phyloP scores from a whole-genome alignment of 208 protist species.

The Leptomonas pyrrhocoris region DNA sequence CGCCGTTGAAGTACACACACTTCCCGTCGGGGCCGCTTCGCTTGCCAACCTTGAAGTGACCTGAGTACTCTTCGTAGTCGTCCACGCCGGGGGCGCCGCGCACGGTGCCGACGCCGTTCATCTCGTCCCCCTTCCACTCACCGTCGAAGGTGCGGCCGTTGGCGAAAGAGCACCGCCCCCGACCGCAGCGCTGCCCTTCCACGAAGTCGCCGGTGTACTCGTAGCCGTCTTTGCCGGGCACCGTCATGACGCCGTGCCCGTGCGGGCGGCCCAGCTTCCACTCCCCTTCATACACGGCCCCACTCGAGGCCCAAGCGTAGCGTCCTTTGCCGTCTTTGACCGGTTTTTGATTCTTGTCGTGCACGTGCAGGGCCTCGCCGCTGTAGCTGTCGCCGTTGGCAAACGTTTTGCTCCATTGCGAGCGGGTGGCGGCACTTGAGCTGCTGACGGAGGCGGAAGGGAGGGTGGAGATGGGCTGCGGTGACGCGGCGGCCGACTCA shows the following conservation, averaged over 20 bases:
- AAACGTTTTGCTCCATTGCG: conserved; percentile 65
- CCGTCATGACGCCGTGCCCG: conserved; percentile 57
- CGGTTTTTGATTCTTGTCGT: conserved; percentile 51
- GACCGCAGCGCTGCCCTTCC: conserved; percentile 64
- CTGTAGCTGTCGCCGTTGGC: conserved; percentile 73
- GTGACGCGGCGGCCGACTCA: background rate
- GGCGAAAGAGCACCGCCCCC: conserved; percentile 70
- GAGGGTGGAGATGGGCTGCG: conserved; percentile 1
- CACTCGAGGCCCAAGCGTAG: conserved; percentile 63
- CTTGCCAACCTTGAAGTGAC: conserved; percentile 56
- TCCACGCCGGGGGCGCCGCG: conserved; percentile 51
- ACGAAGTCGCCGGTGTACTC: conserved; percentile 66
- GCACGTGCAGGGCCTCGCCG: conserved; percentile 63
- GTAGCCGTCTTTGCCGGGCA: conserved; percentile 65
- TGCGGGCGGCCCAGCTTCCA: conserved; percentile 64
- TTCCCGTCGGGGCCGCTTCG: conserved; percentile 62
- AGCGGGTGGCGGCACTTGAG: conserved; percentile 23
- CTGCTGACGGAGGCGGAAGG: background rate
- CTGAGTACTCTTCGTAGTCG: conserved; percentile 72
- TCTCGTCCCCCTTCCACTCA: conserved; percentile 80
- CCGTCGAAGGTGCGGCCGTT: conserved; percentile 82
- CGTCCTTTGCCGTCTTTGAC: conserved; percentile 67
- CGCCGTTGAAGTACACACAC: conserved; percentile 75
- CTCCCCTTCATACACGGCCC: conserved; percentile 60
- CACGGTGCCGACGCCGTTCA: conserved; percentile 78